Percentiles rank a stretch among this genome's conserved stretches.
phyloP scores from a whole-genome alignment of 345 rosid genomes.

The Gossypium longicalyx region DNA sequence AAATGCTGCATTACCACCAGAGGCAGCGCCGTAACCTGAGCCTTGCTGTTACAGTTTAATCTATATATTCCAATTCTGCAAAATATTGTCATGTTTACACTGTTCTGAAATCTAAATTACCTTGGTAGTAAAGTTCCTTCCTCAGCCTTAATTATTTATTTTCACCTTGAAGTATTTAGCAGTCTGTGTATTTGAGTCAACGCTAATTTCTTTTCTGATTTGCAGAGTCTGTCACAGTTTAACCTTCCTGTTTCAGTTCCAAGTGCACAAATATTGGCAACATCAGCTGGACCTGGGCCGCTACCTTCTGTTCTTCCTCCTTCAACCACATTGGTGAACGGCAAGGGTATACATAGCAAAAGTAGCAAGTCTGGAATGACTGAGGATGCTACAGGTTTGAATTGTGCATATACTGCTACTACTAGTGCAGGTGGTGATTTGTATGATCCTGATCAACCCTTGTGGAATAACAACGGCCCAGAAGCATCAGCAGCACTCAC shows the following conservation, averaged over 20 bases:
- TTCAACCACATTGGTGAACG: constrained; percentile 42
- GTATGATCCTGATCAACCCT: constrained; percentile 98
- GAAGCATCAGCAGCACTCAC: constrained; percentile 55
- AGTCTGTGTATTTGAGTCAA: not conserved
- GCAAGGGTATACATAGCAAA: constrained; percentile 42
- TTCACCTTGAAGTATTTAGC: not conserved
- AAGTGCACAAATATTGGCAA: constrained; percentile 60
- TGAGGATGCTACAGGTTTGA: constrained; percentile 54
- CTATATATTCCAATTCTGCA: not conserved
- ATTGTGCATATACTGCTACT: constrained; percentile 48
- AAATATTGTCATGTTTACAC: not conserved
- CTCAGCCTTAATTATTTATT: constrained; percentile 3
- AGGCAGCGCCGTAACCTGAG: not conserved
- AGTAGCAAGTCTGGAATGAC: constrained; percentile 44
- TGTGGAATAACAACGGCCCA: constrained; percentile 77
- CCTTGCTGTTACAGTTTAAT: constrained; percentile 3
- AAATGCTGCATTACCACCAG: constrained; percentile 2
- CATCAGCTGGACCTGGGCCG: constrained; percentile 51
- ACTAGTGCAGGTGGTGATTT: constrained; percentile 56
- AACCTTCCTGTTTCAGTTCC: constrained; percentile 93
- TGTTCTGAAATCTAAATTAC: constrained; percentile 6
- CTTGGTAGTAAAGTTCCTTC: not conserved
- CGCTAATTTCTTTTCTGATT: constrained; percentile 25
- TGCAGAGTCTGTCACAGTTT: constrained; percentile 95
- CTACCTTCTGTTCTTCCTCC: constrained; percentile 47